These are phyloP conservation scores for Stipa capillata DNA, from an alignment of 176 grass and related monocot species.

Conservation along the genomic window DNA sequence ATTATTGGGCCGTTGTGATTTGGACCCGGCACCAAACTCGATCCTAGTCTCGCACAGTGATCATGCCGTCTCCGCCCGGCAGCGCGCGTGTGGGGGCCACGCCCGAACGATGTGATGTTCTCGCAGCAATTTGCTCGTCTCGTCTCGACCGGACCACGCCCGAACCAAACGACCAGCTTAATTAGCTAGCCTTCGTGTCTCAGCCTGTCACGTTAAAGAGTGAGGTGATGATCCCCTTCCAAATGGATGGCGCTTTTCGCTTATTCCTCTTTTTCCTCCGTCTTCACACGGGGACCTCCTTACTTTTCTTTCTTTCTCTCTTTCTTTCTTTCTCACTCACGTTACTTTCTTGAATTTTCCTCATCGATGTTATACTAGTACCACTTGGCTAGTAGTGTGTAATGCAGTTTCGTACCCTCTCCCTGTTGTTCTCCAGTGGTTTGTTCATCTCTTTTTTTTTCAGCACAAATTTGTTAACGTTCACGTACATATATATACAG, in stretches of 20 bases:
- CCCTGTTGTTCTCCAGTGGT: not conserved
- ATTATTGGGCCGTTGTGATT: constrained; percentile 71
- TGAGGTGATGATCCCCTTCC: not conserved
- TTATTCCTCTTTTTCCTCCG: constrained; percentile 35
- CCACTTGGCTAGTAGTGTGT: not conserved
- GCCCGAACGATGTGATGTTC: too few relatives aligned
- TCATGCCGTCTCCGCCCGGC: constrained; percentile 54
- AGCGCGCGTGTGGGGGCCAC: constrained; percentile 33
- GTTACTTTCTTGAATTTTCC: not conserved
- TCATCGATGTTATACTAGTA: too few relatives aligned
- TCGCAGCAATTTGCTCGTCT: too few relatives aligned
- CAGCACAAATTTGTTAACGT: not conserved
- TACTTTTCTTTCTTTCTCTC: not conserved
- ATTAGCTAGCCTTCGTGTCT: not conserved
- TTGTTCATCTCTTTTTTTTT: not conserved
- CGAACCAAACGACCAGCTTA: too few relatives aligned
- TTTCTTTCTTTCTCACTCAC: not conserved
- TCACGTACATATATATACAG: not conserved
- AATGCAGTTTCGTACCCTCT: not conserved
- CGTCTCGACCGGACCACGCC: too few relatives aligned
- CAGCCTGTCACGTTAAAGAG: constrained; percentile 21
- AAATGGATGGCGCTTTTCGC: constrained; percentile 20
- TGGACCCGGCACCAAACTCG: constrained; percentile 58
- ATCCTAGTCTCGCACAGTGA: constrained; percentile 59
- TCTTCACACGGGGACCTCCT: constrained; percentile 34